These are phyloP conservation scores for Trichosporon sp. DNA, from an alignment of 1,284 basidiomycete species.

Conservation along the genomic window DNA sequence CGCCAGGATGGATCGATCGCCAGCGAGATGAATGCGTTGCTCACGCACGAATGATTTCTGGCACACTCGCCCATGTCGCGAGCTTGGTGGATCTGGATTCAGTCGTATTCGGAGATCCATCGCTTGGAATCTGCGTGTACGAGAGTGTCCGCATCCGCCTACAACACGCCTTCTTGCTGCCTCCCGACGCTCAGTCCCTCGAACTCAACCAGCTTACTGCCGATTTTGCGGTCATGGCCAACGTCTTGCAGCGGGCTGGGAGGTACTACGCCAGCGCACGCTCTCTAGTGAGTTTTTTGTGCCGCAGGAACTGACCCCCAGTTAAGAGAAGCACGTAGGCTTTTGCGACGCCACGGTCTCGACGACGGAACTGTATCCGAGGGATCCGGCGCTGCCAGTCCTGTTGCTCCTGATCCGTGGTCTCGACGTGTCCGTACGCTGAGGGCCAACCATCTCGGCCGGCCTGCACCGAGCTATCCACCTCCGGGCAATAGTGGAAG, in stretches of 20 bases:
- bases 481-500: slow-evolving; percentile 18
- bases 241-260: slow-evolving; percentile 23
- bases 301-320: neutral
- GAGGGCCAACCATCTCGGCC: slow-evolving; percentile 21
- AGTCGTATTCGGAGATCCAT: slow-evolving; percentile 29
- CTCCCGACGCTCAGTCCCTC: slow-evolving; percentile 22
- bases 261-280: slow-evolving; percentile 5
- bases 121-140: slow-evolving; percentile 34
- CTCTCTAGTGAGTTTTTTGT: neutral
- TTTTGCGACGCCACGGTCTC: slow-evolving; percentile 32
- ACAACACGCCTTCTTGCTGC: slow-evolving; percentile 32
- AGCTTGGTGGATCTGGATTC: slow-evolving; percentile 31
- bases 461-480: slow-evolving; percentile 18
- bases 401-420: slow-evolving; percentile 27
- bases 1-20: slow-evolving; percentile 29
- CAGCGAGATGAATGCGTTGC: slow-evolving; percentile 27
- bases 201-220: slow-evolving; percentile 28
- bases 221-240: slow-evolving; percentile 28
- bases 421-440: slow-evolving; percentile 25
- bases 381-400: slow-evolving; percentile 26
- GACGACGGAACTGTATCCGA: slow-evolving; percentile 25
- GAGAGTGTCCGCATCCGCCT: slow-evolving; percentile 32
- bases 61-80: slow-evolving; percentile 25
- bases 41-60: slow-evolving; percentile 28
- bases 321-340: slow-evolving; percentile 32